Evolutionary conservation across 2,329 filamentous ascomycete genomes (phyloP).

Genomic region (Tolypocladium paradoxum): DNA sequence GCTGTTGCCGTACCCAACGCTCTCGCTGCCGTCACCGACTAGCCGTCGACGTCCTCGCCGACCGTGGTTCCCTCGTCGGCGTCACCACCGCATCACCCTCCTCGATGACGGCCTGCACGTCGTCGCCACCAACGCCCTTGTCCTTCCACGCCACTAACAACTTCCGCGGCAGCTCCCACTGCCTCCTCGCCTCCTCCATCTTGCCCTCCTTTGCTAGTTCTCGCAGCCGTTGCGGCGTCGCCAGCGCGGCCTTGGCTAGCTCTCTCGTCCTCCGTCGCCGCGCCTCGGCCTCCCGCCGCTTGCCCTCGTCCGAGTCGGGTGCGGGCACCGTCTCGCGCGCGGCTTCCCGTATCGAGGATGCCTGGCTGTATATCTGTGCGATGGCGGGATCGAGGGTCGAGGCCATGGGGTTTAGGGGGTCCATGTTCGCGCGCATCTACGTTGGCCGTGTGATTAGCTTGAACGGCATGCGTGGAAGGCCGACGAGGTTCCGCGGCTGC

Average conservation of each 20-base stretch:
- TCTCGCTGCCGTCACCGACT: neutral
- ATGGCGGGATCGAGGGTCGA: conserved; percentile 65
- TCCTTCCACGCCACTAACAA: conserved; percentile 44
- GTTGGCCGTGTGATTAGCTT: neutral
- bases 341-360: conserved; percentile 41
- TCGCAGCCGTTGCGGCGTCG: conserved; percentile 48
- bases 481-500: no score
- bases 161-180: conserved; percentile 43
- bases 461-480: no score
- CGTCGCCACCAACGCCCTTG: conserved; percentile 40
- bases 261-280: conserved; percentile 34
- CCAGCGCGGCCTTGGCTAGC: conserved; percentile 52
- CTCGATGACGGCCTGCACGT: conserved; percentile 41
- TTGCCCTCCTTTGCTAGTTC: conserved; percentile 48
- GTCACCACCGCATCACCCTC: conserved; percentile 42
- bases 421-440: conserved; percentile 71
- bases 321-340: conserved; percentile 36
- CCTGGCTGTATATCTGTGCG: conserved; percentile 58
- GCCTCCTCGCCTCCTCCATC: conserved; percentile 45
- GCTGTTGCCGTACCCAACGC: neutral
- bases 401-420: conserved; percentile 63
- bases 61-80: conserved; percentile 6
- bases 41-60: conserved; percentile 9
- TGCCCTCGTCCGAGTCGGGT: conserved; percentile 29
- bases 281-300: conserved; percentile 20